Evolutionary conservation across 73 alveolate species (phyloP), one percentile per base, ranked within the genome.

Genomic region (Paramecium caudatum): DNA sequence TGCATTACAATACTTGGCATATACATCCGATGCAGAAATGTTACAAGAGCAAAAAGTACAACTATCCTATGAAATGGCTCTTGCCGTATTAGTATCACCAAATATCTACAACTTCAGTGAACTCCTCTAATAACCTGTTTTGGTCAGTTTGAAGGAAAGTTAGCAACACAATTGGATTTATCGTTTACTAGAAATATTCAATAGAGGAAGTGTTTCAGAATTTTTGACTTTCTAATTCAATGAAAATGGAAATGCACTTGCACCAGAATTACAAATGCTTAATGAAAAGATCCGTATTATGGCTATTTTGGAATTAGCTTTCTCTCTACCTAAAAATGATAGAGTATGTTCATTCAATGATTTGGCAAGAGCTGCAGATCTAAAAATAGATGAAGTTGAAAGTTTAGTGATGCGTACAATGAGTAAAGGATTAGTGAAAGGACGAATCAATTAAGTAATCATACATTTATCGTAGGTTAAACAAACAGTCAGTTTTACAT

Each of bases 321-420:
- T 86, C 30, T 62, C 63, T 41, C 65, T 86, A 43, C 93, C 93
- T 15, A 86, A 86, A 46, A 86, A 86, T 63, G 45, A 86, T 63
- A 86, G 90, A 61, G 68, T 78, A 36, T 43, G 82, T 15, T 21
- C 88, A 17, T 86, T 86, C 55, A 7, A 63, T 12, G 63, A 86
- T 13, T 33, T 86, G 13, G 21, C 93, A 19, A 19, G 41, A 62
- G 84, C 47, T 2, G 33, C 93, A 23, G 46, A 69, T n/a, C 33
- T 93, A 17, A 74, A 61, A 7, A 55, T 55, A 1, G 63, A 80
- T 17, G 96, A 93, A 9, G 95, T 95, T 3, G 98, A 95, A 65
- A 87, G 92, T 34, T 91, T 95, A 30, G 93, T 95, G 17, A 95
- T 95, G 98, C 93, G 94, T 62, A 92, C 97, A 3, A 95, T 95